phyloP scores from a whole-genome alignment of 1,284 basidiomycete species.

The Ceratobasidium papillatum region DNA sequence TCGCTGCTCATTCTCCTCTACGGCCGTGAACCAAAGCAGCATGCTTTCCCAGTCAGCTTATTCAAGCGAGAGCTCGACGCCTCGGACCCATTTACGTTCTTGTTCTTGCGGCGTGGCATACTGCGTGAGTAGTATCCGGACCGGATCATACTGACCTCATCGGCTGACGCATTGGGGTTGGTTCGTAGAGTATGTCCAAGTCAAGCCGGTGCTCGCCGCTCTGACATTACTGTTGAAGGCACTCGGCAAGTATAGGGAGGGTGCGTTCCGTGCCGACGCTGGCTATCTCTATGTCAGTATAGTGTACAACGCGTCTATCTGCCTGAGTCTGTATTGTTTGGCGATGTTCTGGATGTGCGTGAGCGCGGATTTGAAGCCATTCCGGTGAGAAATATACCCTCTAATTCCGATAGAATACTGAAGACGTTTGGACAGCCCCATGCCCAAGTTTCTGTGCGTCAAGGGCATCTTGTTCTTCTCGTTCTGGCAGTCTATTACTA shows the following conservation, averaged over 20 bases:
- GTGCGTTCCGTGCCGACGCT: slow-evolving; percentile 80
- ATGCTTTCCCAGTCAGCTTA: slow-evolving; percentile 84
- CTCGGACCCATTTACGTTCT: slow-evolving; percentile 92
- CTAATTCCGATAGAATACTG: background rate
- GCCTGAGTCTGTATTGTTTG: slow-evolving; percentile 81
- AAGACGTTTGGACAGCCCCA: slow-evolving; percentile 58
- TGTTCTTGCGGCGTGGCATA: slow-evolving; percentile 94
- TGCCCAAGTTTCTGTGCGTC: slow-evolving; percentile 96
- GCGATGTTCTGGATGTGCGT: slow-evolving; percentile 96
- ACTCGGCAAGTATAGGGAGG: slow-evolving; percentile 89
- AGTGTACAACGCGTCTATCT: slow-evolving; percentile 67
- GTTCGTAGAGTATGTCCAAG: slow-evolving; percentile 89
- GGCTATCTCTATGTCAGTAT: slow-evolving; percentile 94
- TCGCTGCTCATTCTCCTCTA: slow-evolving; percentile 91
- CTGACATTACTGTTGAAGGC: slow-evolving; percentile 89
- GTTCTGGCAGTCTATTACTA: slow-evolving; percentile 93
- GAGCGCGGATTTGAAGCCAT: slow-evolving; percentile 84
- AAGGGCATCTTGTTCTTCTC: slow-evolving; percentile 98
- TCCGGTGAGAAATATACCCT: slow-evolving; percentile 64
- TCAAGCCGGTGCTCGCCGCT: slow-evolving; percentile 90
- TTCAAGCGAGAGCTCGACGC: slow-evolving; percentile 84
- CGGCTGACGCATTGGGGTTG: background rate
- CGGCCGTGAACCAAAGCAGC: slow-evolving; percentile 85
- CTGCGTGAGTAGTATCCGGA: slow-evolving; percentile 70
- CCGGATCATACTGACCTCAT: background rate